A percentile compares a stretch with the other conserved stretches of the same genome.
Evolutionary conservation across 176 grass and related monocot genomes (phyloP).

Genomic region (Rhynchospora tenuis): DNA sequence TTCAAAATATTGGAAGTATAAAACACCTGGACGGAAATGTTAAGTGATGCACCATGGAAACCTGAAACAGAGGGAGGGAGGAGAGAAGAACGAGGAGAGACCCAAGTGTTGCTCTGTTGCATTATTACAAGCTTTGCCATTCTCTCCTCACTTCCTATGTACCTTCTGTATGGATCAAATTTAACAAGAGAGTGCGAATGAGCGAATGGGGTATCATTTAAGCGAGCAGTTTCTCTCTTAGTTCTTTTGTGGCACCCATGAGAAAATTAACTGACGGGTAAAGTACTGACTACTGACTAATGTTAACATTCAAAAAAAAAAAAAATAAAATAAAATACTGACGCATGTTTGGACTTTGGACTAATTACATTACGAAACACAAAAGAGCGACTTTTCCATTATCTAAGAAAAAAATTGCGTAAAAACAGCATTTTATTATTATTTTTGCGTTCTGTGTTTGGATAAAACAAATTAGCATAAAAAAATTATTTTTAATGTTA

Average conservation of each 20-base stretch:
- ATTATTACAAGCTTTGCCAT: conserved; percentile 22
- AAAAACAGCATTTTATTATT: too few species aligned
- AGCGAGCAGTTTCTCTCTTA: neutral
- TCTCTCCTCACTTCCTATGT: neutral
- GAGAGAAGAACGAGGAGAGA: conserved; percentile 33
- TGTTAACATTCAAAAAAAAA: too few species aligned
- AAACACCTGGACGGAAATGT: conserved; percentile 49
- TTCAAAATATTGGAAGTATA: neutral
- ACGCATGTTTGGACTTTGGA: too few species aligned
- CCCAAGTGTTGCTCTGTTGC: conserved; percentile 21
- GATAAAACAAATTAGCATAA: too few species aligned
- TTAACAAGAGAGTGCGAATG: conserved; percentile 2
- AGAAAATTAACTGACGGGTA: neutral
- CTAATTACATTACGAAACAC: too few species aligned
- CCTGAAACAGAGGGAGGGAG: conserved; percentile 59
- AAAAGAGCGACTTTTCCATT: too few species aligned
- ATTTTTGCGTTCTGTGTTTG: too few species aligned
- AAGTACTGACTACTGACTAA: neutral
- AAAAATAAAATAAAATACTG: too few species aligned
- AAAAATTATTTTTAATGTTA: too few species aligned
- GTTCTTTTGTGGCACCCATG: conserved; percentile 6
- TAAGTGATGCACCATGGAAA: conserved; percentile 46
- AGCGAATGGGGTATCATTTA: neutral
- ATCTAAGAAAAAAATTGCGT: too few species aligned
- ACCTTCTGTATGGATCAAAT: conserved; percentile 6